Conservation (phyloP, 345 rosid species). For the Hypericum perforatum region DNA sequence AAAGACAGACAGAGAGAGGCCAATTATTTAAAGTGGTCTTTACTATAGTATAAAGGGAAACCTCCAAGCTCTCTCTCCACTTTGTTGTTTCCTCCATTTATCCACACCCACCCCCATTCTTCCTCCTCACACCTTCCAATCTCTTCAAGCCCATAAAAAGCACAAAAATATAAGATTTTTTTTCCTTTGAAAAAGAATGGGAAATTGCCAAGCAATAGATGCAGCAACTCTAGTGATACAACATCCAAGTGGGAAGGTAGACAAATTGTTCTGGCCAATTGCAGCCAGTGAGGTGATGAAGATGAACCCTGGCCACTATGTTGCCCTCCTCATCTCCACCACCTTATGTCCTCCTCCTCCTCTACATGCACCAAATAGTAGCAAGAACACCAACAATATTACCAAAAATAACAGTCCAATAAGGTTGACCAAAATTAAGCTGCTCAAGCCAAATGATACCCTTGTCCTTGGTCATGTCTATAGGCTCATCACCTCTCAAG, state of each 20-base stretch:
- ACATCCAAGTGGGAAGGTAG: slow-evolving; percentile 66
- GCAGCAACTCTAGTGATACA: slow-evolving; percentile 68
- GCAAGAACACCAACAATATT: not conserved
- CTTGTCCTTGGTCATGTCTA: slow-evolving; percentile 74
- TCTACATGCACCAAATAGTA: not conserved
- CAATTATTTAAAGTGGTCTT: too few relatives aligned
- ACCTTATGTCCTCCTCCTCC: slow-evolving; percentile 31
- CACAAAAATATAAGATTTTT: not conserved
- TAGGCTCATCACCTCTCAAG: slow-evolving; percentile 72
- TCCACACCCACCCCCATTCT: not conserved
- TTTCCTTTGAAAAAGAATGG: slow-evolving; percentile 55
- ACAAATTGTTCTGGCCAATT: slow-evolving; percentile 51
- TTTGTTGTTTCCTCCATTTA: not conserved
- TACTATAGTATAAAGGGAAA: slow-evolving; percentile 22
- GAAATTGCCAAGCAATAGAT: slow-evolving; percentile 87
- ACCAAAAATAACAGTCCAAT: slow-evolving; percentile 23
- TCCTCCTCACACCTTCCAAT: not conserved
- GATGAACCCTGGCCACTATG: slow-evolving; percentile 84
- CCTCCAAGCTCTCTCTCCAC: slow-evolving; percentile 4
- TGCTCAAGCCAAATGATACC: slow-evolving; percentile 74
- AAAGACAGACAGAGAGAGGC: too few relatives aligned
- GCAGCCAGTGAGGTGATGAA: slow-evolving; percentile 64
- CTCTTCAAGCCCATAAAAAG: not conserved
- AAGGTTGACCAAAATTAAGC: slow-evolving; percentile 78
- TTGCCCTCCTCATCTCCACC: slow-evolving; percentile 84